These are phyloP conservation scores for Candida wancherniae DNA, from an alignment of 805 yeast species.

Conservation along the genomic window DNA sequence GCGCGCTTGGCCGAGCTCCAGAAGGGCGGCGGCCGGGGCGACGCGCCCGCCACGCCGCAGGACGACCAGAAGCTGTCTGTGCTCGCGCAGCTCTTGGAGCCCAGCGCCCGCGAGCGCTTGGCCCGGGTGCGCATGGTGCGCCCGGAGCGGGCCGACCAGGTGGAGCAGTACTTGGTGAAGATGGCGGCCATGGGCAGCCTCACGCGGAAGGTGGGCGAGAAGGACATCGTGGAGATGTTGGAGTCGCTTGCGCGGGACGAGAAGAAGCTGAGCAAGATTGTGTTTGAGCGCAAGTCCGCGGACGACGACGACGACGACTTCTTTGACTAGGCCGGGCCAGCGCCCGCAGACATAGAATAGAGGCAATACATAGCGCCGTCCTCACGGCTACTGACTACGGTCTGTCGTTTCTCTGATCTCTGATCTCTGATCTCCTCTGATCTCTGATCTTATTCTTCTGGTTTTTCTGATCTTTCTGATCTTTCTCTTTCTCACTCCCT, in stretches of 20 bases:
- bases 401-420: background rate
- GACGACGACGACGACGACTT: slow-evolving; percentile 29
- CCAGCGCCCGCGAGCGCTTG: slow-evolving; percentile 82
- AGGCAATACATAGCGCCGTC: background rate
- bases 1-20: slow-evolving; percentile 89
- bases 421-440: background rate
- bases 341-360: background rate
- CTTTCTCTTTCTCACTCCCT: too few species aligned
- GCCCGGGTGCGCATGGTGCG: slow-evolving; percentile 83
- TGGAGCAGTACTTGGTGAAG: slow-evolving; percentile 71
- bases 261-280: slow-evolving; percentile 61
- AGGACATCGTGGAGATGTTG: slow-evolving; percentile 75
- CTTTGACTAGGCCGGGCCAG: slow-evolving; percentile 21
- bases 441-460: background rate
- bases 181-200: slow-evolving; percentile 76
- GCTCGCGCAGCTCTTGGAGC: slow-evolving; percentile 68
- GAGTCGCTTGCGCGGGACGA: slow-evolving; percentile 78
- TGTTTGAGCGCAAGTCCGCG: slow-evolving; percentile 43
- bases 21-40: slow-evolving; percentile 40
- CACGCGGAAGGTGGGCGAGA: slow-evolving; percentile 67
- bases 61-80: slow-evolving; percentile 38
- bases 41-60: slow-evolving; percentile 11
- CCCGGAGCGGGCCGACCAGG: slow-evolving; percentile 86
- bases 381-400: background rate
- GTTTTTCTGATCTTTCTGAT: too few species aligned